Conservation (phyloP, 2,329 filamentous ascomycete genomes). For the Emergomyces pasteurianus region DNA sequence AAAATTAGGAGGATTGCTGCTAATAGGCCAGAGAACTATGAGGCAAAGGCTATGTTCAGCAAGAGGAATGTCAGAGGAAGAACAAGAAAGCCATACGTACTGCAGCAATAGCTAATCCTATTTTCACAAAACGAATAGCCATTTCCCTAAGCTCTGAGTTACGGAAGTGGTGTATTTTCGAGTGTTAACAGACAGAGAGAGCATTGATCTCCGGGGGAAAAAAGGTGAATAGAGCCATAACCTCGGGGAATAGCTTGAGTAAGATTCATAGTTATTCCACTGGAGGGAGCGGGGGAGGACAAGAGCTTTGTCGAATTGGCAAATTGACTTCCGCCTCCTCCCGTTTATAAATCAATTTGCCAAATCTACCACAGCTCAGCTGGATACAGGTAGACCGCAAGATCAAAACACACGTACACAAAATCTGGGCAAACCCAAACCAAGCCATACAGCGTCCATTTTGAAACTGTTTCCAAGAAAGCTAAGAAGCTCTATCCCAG, state of each 20-base stretch:
- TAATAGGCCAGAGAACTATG: neutral
- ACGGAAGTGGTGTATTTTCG: neutral
- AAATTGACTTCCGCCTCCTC: neutral
- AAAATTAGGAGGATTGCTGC: neutral
- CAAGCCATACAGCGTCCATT: neutral
- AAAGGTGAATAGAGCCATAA: neutral
- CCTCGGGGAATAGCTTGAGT: neutral
- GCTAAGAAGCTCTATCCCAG: neutral
- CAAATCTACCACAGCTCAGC: neutral
- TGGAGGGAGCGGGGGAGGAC: neutral
- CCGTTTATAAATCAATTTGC: neutral
- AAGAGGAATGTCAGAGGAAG: neutral
- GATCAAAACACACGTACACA: neutral
- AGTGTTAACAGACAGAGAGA: neutral
- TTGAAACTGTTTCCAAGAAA: neutral
- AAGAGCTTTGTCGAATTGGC: neutral
- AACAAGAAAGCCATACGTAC: neutral
- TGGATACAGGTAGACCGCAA: neutral
- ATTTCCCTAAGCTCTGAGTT: neutral
- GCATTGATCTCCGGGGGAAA: neutral
- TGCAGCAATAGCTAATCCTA: neutral
- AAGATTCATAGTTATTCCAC: neutral
- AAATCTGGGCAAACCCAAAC: neutral
- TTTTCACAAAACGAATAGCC: neutral
- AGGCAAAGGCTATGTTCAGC: neutral